phyloP scores from a whole-genome alignment of 2,329 filamentous ascomycete species.

The Fusarium sp. region DNA sequence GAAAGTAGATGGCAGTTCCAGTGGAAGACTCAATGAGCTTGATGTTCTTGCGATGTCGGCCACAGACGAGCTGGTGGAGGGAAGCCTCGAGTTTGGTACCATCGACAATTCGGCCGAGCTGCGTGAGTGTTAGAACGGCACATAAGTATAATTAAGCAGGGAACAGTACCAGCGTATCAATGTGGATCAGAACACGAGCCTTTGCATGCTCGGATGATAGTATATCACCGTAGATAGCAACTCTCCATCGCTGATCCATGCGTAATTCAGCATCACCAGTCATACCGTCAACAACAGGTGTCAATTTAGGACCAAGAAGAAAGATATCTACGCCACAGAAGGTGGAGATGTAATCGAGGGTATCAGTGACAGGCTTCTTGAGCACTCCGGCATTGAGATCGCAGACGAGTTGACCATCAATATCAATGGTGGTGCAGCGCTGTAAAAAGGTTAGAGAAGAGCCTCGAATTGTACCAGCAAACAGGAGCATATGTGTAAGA shows the following conservation, averaged over 20 bases:
- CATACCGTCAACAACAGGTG: conserved; percentile 77
- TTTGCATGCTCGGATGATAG: conserved; percentile 97
- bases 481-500: background rate
- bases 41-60: conserved; percentile 95
- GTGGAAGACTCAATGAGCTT: conserved; percentile 96
- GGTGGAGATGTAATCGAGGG: conserved; percentile 85
- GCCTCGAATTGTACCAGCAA: background rate
- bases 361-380: conserved; percentile 79
- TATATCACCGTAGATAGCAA: conserved; percentile 94
- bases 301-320: conserved; percentile 87
- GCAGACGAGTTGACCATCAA: conserved; percentile 90
- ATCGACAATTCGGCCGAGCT: conserved; percentile 81
- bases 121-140: conserved; percentile 27
- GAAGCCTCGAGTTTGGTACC: conserved; percentile 84
- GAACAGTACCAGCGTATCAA: conserved; percentile 81
- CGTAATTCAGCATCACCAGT: conserved; percentile 84
- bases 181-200: conserved; percentile 94
- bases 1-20: conserved; percentile 97
- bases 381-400: conserved; percentile 74
- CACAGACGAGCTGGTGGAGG: conserved; percentile 91
- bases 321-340: conserved; percentile 98
- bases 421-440: conserved; percentile 93
- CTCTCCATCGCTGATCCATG: conserved; percentile 88
- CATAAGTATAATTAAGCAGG: background rate
- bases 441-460: conserved; percentile 51